A percentile compares a stretch with the other conserved stretches of the same genome.
Evolutionary conservation across 2,329 filamentous ascomycete genomes (phyloP).

Genomic region (Pestalotiopsis sp.): DNA sequence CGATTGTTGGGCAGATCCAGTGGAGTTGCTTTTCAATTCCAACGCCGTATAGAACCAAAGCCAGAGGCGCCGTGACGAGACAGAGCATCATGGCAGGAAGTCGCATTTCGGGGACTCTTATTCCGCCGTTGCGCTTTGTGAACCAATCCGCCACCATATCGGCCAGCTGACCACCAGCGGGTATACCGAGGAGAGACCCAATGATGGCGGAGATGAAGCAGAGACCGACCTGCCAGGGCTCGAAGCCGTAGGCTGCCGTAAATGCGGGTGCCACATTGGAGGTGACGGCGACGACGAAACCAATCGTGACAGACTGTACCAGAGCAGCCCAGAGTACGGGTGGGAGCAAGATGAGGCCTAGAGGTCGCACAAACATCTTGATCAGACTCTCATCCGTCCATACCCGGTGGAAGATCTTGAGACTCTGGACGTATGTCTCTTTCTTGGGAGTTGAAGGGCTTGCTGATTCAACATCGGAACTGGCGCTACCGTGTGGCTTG

Average conservation of each 20-base stretch:
- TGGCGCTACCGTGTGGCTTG: conserved; percentile 16
- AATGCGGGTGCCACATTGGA: conserved; percentile 54
- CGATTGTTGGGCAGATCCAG: conserved; percentile 60
- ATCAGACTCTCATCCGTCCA: conserved; percentile 49
- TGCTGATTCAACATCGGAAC: conserved; percentile 19
- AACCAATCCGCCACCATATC: conserved; percentile 51
- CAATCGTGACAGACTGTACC: conserved; percentile 56
- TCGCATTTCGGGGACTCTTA: conserved; percentile 64
- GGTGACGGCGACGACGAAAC: conserved; percentile 56
- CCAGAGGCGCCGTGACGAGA: conserved; percentile 50
- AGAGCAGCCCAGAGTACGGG: conserved; percentile 58
- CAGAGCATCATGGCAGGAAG: conserved; percentile 55
- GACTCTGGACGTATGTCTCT: conserved; percentile 35
- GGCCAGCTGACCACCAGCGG: conserved; percentile 49
- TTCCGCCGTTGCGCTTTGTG: conserved; percentile 55
- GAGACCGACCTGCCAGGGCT: conserved; percentile 50
- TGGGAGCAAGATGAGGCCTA: conserved; percentile 52
- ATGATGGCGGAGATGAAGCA: conserved; percentile 52
- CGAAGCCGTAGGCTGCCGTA: conserved; percentile 42
- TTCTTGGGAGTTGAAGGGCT: conserved; percentile 1
- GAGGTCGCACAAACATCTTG: conserved; percentile 51
- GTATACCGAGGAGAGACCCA: conserved; percentile 51
- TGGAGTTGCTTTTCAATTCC: conserved; percentile 48
- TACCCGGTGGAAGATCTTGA: conserved; percentile 42
- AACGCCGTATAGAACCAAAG: conserved; percentile 48